Evolutionary conservation across 2,329 filamentous ascomycete genomes (phyloP).

Genomic region (Allantophomopsis cytisporea): DNA sequence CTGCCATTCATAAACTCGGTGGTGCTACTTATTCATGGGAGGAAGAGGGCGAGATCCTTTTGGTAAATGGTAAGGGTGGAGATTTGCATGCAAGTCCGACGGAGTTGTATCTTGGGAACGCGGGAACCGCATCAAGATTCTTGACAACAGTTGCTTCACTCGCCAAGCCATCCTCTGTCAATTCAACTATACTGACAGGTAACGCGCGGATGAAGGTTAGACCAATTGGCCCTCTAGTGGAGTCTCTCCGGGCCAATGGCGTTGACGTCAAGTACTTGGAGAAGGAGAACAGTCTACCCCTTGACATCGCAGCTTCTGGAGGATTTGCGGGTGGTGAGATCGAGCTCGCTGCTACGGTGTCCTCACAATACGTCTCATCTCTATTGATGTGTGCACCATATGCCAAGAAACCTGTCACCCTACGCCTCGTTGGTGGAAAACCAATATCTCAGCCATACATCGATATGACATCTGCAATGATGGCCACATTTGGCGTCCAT

Average conservation of each 20-base stretch:
- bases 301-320: constrained; percentile 69
- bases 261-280: constrained; percentile 80
- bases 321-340: constrained; percentile 81
- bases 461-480: constrained; percentile 98
- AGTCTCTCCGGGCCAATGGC: constrained; percentile 77
- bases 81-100: constrained; percentile 61
- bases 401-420: constrained; percentile 82
- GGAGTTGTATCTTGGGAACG: constrained; percentile 87
- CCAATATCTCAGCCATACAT: constrained; percentile 96
- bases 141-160: constrained; percentile 83
- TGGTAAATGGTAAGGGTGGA: constrained; percentile 86
- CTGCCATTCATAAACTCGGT: constrained; percentile 71
- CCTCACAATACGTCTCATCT: constrained; percentile 97
- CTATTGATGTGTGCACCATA: constrained; percentile 95
- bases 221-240: constrained; percentile 85
- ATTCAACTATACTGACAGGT: constrained; percentile 73
- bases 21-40: constrained; percentile 90
- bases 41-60: constrained; percentile 79
- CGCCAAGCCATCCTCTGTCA: constrained; percentile 50
- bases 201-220: constrained; percentile 94
- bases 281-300: constrained; percentile 68
- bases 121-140: constrained; percentile 90
- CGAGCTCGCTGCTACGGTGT: constrained; percentile 85
- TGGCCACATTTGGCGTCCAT: constrained; percentile 77
- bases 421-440: constrained; percentile 87